Evolutionary conservation across 208 protist genomes (phyloP).

Genomic region (Crithidia fasciculata): DNA sequence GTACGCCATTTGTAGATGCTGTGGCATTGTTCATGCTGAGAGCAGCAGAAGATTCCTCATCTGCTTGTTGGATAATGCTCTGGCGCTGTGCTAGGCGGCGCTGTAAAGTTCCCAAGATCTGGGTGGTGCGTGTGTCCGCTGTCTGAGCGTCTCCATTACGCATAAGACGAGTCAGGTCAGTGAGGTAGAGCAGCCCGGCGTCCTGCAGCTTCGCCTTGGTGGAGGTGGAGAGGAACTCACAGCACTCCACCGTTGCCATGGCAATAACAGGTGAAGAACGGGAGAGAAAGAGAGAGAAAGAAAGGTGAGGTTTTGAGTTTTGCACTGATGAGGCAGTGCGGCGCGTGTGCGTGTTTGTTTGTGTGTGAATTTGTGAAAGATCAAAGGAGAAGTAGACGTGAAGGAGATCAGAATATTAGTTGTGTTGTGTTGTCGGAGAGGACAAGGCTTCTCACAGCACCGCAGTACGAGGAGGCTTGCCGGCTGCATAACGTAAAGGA

Average conservation of each 20-base stretch:
- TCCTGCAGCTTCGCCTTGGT: constrained; percentile 83
- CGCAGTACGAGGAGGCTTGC: too few species aligned
- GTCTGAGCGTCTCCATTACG: not conserved
- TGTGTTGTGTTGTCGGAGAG: too few species aligned
- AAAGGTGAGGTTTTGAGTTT: not conserved
- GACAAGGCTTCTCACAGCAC: too few species aligned
- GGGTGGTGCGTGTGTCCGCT: not conserved
- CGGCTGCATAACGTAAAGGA: too few species aligned
- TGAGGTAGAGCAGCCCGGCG: constrained; percentile 59
- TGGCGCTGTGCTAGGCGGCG: constrained; percentile 1
- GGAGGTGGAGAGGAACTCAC: constrained; percentile 14
- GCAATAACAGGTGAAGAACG: too few species aligned
- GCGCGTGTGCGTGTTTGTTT: not conserved
- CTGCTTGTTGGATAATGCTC: not conserved
- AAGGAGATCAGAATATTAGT: too few species aligned
- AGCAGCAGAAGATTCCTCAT: too few species aligned
- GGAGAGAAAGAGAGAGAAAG: not conserved
- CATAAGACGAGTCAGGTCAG: constrained; percentile 42
- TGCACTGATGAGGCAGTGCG: too few species aligned
- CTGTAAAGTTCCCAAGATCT: not conserved
- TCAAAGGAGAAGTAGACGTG: not conserved
- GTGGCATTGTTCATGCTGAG: too few species aligned
- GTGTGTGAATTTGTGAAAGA: too few species aligned
- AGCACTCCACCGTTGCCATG: constrained; percentile 30
- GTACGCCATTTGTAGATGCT: too few species aligned